A percentile compares a stretch with the other conserved stretches of the same genome.
These are phyloP conservation scores for Taphrina confusa DNA, from an alignment of 1,139 yeast species.

Conservation along the genomic window DNA sequence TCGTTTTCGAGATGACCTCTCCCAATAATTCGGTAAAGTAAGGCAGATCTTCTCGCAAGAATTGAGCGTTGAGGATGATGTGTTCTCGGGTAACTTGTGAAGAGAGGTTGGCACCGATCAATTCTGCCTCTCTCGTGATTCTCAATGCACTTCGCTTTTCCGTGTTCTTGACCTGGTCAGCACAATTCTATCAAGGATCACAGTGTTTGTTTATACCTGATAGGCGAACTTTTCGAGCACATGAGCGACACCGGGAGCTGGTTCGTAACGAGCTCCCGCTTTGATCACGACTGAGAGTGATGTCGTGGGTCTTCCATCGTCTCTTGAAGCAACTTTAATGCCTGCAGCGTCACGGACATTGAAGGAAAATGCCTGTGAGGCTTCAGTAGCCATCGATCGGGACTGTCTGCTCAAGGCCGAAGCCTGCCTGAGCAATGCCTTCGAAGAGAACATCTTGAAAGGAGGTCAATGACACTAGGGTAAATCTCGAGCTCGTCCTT, in stretches of 20 bases:
- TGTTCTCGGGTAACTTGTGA: slow-evolving; percentile 79
- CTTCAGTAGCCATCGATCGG: slow-evolving; percentile 29
- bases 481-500: no score
- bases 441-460: slow-evolving; percentile 22
- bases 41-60: slow-evolving; percentile 86
- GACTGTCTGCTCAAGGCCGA: slow-evolving; percentile 21
- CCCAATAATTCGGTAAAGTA: slow-evolving; percentile 86
- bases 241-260: slow-evolving; percentile 83
- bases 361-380: slow-evolving; percentile 27
- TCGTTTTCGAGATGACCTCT: slow-evolving; percentile 63
- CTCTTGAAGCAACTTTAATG: slow-evolving; percentile 53
- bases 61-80: slow-evolving; percentile 73
- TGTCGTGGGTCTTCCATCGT: slow-evolving; percentile 59
- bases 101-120: slow-evolving; percentile 79
- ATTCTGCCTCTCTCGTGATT: slow-evolving; percentile 90
- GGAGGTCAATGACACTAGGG: no score
- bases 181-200: background rate
- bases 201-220: slow-evolving; percentile 41
- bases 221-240: slow-evolving; percentile 80
- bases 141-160: slow-evolving; percentile 83
- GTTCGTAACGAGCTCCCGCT: slow-evolving; percentile 81
- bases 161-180: slow-evolving; percentile 57
- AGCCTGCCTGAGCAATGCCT: slow-evolving; percentile 29
- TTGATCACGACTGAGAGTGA: slow-evolving; percentile 76
- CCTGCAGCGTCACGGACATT: slow-evolving; percentile 38